Conservation (phyloP, 495 filamentous ascomycete genomes). For the Pyrenopolyporus hunteri region DNA sequence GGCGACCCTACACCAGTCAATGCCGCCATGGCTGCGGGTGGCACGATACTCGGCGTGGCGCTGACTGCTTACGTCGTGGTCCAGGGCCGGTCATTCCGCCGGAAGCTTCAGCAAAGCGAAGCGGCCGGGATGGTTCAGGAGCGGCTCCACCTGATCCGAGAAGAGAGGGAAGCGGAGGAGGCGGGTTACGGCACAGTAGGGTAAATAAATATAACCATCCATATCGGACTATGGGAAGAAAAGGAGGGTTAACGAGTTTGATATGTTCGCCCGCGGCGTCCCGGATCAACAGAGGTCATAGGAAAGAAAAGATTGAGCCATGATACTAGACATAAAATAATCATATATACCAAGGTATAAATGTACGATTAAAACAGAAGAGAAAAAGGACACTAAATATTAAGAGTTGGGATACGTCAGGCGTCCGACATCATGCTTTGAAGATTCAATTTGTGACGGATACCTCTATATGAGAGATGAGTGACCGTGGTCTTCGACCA, state of each 20-base stretch:
- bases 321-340: not conserved
- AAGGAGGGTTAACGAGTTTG: too few species aligned
- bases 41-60: slow-evolving; percentile 34
- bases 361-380: not conserved
- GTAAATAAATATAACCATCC: not conserved
- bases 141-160: slow-evolving; percentile 29
- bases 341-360: too few species aligned
- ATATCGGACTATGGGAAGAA: too few species aligned
- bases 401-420: too few species aligned
- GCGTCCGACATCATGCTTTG: too few species aligned
- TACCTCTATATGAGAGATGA: too few species aligned
- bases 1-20: slow-evolving; percentile 56
- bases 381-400: not conserved
- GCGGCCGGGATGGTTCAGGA: slow-evolving; percentile 15
- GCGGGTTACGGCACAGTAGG: slow-evolving; percentile 9
- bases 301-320: not conserved
- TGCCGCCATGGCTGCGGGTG: slow-evolving; percentile 40
- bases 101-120: slow-evolving; percentile 10
- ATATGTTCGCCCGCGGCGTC: too few species aligned
- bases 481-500: too few species aligned
- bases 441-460: too few species aligned
- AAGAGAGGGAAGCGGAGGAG: slow-evolving; percentile 28
- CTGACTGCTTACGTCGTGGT: slow-evolving; percentile 32
- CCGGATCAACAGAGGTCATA: too few species aligned
- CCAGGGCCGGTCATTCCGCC: slow-evolving; percentile 20